Percentiles rank a stretch among this genome's conserved stretches.
phyloP scores from a whole-genome alignment of 2,329 filamentous ascomycete species.

The Akanthomyces uredinophilus region DNA sequence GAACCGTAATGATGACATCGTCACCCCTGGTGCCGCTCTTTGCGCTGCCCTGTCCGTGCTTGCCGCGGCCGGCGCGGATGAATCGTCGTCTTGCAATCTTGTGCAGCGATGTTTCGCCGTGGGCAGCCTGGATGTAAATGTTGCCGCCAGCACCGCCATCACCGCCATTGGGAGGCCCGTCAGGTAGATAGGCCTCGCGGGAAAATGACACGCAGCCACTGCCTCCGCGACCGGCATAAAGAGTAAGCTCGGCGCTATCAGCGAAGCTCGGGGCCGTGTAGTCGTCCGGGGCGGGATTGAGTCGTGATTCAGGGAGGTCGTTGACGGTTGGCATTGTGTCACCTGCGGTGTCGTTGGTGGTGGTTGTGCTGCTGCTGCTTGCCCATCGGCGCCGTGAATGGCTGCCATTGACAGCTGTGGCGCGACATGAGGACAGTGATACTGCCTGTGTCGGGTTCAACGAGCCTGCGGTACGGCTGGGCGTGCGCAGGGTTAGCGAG shows the following conservation, averaged over 20 bases:
- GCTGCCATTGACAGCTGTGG: not conserved
- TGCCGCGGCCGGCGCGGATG: slow-evolving; percentile 69
- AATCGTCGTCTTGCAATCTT: slow-evolving; percentile 77
- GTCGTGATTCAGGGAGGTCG: slow-evolving; percentile 47
- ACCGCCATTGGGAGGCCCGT: slow-evolving; percentile 90
- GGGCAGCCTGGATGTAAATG: slow-evolving; percentile 88
- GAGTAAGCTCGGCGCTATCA: slow-evolving; percentile 73
- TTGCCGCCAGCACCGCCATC: slow-evolving; percentile 90
- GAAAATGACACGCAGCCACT: slow-evolving; percentile 93
- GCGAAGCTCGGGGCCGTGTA: slow-evolving; percentile 80
- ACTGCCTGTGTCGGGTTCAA: slow-evolving; percentile 4
- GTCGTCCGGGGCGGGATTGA: slow-evolving; percentile 79
- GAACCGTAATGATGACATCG: slow-evolving; percentile 83
- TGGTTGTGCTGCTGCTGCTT: slow-evolving; percentile 1
- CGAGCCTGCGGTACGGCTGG: not conserved
- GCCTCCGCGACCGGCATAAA: slow-evolving; percentile 77
- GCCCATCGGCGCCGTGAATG: not conserved
- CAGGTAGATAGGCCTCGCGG: slow-evolving; percentile 80
- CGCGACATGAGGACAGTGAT: not conserved
- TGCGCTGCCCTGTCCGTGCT: slow-evolving; percentile 69
- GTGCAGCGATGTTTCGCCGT: slow-evolving; percentile 87
- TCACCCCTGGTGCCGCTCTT: slow-evolving; percentile 74
- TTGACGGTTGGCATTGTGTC: slow-evolving; percentile 25
- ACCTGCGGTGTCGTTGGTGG: not conserved
- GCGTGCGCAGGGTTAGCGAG: slow-evolving; percentile 32